Percentiles rank a stretch among this genome's conserved stretches.
Evolutionary conservation across 148 eudicot genomes (phyloP).

Genomic region (Amaranthus cruentus): DNA sequence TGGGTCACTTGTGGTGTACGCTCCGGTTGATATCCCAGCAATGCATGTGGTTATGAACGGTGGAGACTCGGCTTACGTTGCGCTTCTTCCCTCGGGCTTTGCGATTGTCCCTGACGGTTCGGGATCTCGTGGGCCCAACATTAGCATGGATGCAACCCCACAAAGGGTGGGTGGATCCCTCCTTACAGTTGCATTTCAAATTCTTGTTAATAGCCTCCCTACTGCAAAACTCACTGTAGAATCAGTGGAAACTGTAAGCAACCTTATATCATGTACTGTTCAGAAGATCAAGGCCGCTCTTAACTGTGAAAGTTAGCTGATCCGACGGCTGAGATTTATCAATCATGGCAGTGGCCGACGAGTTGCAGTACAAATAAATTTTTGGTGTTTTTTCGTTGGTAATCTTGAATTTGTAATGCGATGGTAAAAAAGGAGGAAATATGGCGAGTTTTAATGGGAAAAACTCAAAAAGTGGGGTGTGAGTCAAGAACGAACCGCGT

Average conservation of each 20-base stretch:
- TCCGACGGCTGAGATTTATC: not conserved
- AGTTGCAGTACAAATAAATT: conserved; percentile 24
- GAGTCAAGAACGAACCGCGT: conserved; percentile 99
- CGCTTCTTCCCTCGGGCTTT: conserved; percentile 87
- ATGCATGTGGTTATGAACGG: conserved; percentile 97
- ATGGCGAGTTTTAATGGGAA: not conserved
- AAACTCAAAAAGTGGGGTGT: conserved; percentile 33
- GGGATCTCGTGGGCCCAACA: conserved; percentile 30
- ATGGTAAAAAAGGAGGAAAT: not conserved
- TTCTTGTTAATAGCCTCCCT: conserved; percentile 82
- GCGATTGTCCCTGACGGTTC: conserved; percentile 72
- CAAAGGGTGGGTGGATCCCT: conserved; percentile 56
- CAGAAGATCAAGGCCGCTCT: conserved; percentile 86
- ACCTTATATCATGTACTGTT: conserved; percentile 80
- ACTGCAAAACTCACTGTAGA: conserved; percentile 89
- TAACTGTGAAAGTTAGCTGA: conserved; percentile 57
- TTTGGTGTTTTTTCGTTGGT: not conserved
- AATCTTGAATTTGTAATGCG: not conserved
- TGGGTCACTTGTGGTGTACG: conserved; percentile 90
- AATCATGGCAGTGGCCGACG: not conserved
- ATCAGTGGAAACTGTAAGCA: conserved; percentile 86
- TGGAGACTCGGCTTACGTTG: conserved; percentile 88
- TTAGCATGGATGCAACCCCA: conserved; percentile 11
- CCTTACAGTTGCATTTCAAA: conserved; percentile 81
- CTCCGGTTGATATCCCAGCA: conserved; percentile 92